Evolutionary conservation across 257 asterid genomes (phyloP), one percentile per base, ranked within the genome.

Genomic region (Hygrophila difformis): DNA sequence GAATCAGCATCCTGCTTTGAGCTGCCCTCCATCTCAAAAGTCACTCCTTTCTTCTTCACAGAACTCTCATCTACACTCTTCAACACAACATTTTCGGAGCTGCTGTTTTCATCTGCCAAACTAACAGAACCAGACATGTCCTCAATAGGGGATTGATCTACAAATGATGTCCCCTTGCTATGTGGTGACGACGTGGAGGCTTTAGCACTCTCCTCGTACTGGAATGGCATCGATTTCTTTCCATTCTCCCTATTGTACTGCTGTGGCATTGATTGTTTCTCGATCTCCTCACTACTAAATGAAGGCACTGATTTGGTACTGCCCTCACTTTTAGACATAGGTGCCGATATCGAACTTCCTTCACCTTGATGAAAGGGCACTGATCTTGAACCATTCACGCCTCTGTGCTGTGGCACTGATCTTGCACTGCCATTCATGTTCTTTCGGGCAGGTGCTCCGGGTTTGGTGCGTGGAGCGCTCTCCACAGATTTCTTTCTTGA

Each of bases 1-100:
- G 96, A 82, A 38, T 84, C 95, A 21, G 60, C 71, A 45, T 86
- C 95, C 53, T 60, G 73, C 69, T 69, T 77, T 6, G 81, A 67
- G 15, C 67, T 50, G 52, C 71, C 85, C 57, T 78, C 94, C 63
- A 91, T 73, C 62, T 81, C 94, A 77, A 91, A 91, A 13, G 82
- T 79, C 57, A 82, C 96, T 60, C 82, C 98, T 67, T 72, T 91
- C 77, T 67, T 82, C 79, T 64, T 83, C 45, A 60, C 64, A 55
- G 70, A 60, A 38, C 72, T 68, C 62, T 76, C 93, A 50, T 72
- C 94, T 19, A 68, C 76, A 57, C 80, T 79, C 72, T 72, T 74
- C 39, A 71, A 60, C 37, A 75, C 64, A 2, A 61, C 16, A 47
- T 64, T 59, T 15, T 77, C 87, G 0, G 80, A 53, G 70, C 82